These are phyloP conservation scores for Nicotiana attenuata DNA, from an alignment of 257 asterid species.

Conservation along the genomic window DNA sequence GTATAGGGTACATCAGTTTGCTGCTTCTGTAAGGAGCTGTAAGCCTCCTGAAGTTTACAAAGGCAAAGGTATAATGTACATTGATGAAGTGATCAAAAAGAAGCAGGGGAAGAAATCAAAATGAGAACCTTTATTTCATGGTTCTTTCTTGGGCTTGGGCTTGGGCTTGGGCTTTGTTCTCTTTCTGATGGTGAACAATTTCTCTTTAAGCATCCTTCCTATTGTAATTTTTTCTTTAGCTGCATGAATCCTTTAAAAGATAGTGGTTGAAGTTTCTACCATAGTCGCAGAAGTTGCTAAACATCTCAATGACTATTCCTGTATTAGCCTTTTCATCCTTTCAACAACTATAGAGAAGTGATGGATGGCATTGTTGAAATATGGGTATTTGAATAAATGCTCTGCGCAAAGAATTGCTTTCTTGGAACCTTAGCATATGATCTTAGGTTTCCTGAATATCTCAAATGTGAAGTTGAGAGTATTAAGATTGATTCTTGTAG, in stretches of 20 bases:
- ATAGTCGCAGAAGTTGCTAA: not conserved
- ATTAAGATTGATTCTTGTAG: not conserved
- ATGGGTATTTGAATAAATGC: not conserved
- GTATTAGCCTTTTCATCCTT: not conserved
- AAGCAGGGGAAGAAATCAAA: slow-evolving; percentile 70
- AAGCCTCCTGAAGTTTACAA: slow-evolving; percentile 70
- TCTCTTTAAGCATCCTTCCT: not conserved
- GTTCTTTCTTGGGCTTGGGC: not conserved
- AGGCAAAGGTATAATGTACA: slow-evolving; percentile 68
- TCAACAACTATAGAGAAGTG: not conserved
- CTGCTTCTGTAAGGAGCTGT: slow-evolving; percentile 55
- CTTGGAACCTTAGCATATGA: not conserved
- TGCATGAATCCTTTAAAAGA: not conserved
- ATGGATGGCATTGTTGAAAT: not conserved
- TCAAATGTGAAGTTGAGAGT: not conserved
- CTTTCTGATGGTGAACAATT: not conserved
- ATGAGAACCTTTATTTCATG: slow-evolving; percentile 11
- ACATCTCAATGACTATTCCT: not conserved
- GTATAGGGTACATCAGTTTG: slow-evolving; percentile 62
- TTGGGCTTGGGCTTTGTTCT: not conserved
- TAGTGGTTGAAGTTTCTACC: not conserved
- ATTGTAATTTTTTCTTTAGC: not conserved
- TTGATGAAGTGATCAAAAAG: slow-evolving; percentile 66
- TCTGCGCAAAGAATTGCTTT: not conserved
- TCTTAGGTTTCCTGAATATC: not conserved